Conservation (phyloP, 257 asterid genomes). For the Sherardia arvensis region DNA sequence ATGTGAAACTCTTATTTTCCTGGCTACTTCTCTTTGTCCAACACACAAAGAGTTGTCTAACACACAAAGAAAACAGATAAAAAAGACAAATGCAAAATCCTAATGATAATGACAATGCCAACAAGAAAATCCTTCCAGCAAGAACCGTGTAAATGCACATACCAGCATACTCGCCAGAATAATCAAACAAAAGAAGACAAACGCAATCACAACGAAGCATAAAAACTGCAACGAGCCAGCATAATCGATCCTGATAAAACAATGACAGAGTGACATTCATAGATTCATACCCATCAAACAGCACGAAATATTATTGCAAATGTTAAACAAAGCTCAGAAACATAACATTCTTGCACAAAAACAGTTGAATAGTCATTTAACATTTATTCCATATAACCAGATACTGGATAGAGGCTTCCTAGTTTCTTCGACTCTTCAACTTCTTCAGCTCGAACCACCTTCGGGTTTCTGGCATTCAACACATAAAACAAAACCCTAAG, state of each 20-base stretch:
- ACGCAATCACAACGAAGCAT: not conserved
- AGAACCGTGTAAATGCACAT: not conserved
- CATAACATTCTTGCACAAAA: not conserved
- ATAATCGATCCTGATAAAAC: not conserved
- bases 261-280: not conserved
- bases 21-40: conserved; percentile 3
- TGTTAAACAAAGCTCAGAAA: conserved; percentile 8
- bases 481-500: not conserved
- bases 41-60: not conserved
- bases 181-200: not conserved
- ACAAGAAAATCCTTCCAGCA: not conserved
- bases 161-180: not conserved
- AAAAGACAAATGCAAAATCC: not conserved
- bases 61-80: not conserved
- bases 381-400: not conserved
- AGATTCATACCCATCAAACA: not conserved
- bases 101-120: not conserved
- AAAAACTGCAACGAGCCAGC: not conserved
- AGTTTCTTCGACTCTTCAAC: no score
- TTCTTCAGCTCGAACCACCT: conserved; percentile 12
- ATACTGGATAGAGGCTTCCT: conserved; percentile 2
- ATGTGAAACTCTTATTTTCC: not conserved
- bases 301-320: not conserved
- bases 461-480: conserved; percentile 25
- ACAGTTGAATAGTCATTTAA: not conserved